phyloP scores from a whole-genome alignment of 805 yeast genomes.

The Yarrowia deformans region DNA sequence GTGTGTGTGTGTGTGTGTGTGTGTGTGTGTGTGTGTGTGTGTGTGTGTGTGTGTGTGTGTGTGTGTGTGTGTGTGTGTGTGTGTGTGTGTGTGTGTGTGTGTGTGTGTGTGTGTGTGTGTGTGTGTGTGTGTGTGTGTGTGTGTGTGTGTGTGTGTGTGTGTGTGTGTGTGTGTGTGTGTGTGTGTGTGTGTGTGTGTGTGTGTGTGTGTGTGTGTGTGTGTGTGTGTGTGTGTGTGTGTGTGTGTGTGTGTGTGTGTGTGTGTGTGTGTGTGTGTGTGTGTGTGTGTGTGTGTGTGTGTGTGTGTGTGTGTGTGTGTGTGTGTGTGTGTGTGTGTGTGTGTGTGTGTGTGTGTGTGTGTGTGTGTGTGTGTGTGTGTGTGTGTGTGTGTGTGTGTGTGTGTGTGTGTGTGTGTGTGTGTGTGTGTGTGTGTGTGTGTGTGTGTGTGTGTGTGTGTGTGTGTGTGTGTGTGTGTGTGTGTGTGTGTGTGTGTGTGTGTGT shows the following conservation, averaged over 20 bases:
- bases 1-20: background rate
- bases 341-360: background rate
- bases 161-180: background rate
- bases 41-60: background rate
- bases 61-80: background rate
- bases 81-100: background rate
- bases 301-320: background rate
- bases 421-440: background rate
- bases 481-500: background rate
- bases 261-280: background rate
- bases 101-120: background rate
- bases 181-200: background rate
- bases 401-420: background rate
- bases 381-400: background rate
- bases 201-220: background rate
- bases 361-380: background rate
- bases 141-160: background rate
- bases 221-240: background rate
- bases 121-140: background rate
- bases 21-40: background rate
- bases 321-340: background rate
- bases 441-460: background rate
- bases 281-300: background rate
- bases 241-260: background rate
- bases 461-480: background rate